Evolutionary conservation across 768 basidiomycete genomes (phyloP), one percentile per base, ranked within the genome.

Genomic region (Leucocoprinus leucothites): DNA sequence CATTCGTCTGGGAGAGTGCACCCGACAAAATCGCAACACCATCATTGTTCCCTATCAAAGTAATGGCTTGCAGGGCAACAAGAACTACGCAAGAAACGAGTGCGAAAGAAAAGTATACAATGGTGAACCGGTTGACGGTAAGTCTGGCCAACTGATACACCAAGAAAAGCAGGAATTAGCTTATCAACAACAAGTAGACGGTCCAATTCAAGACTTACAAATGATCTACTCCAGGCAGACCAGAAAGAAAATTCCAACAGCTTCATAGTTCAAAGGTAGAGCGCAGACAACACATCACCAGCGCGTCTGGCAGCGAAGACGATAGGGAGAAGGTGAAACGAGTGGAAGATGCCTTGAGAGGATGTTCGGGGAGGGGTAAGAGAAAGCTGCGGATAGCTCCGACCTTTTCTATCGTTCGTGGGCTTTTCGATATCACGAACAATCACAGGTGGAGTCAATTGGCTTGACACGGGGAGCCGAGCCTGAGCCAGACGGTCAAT

Each of bases 81-180:
- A 82, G 74, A 22, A 70, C 63, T 40, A 75, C 50, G 56, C 73
- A 78, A 51, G 70, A 71, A 24, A 71, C 43, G 43, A 83, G 58
- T 25, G 78, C 73, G 54, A 82, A 66, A 38, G 75, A 64, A 61
- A 81, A 78, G 63, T 80, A 84, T 34, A 71, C 58, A 3, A 74
- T 69, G 31, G 80, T 82, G 63, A 72, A 74, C 9, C 71, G 76
- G n/a, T 76, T 79, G 34, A 79, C 61, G 6, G 78, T 82, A 48
- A 81, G 69, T 57, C 78, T 72, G 28, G 73, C 64, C 58, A 75
- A 78, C 82, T 83, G 47, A 19, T 28, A 13, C 41, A 25, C 34
- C 14, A 24, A 47, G 22, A 38, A 18, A 41, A 16, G 36, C 14
- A 47, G 31, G 18, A 18, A 41, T 13, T 8, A 47, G 24, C 31